Conservation (phyloP, 495 filamentous ascomycete species). For the Neurospora pannonica region DNA sequence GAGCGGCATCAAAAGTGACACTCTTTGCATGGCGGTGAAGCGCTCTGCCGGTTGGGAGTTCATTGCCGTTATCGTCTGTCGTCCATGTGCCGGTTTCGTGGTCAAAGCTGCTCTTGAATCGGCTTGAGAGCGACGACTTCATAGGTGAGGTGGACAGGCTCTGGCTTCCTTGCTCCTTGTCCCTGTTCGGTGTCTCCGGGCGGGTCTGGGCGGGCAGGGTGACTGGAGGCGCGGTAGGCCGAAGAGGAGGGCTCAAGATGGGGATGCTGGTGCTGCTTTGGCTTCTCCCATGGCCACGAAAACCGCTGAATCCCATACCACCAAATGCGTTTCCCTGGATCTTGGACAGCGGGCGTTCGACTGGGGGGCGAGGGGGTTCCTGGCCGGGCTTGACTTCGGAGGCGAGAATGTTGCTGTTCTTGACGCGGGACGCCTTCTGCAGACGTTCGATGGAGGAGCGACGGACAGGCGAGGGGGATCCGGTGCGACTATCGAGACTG, state of each 20-base stretch:
- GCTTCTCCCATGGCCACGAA: slow-evolving; percentile 37
- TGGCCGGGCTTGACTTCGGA: slow-evolving; percentile 84
- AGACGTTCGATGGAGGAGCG: slow-evolving; percentile 87
- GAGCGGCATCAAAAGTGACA: slow-evolving; percentile 90
- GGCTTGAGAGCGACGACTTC: slow-evolving; percentile 75
- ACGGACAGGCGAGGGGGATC: slow-evolving; percentile 56
- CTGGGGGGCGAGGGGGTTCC: slow-evolving; percentile 66
- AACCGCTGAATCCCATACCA: slow-evolving; percentile 35
- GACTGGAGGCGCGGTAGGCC: slow-evolving; percentile 19
- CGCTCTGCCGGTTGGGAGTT: slow-evolving; percentile 47
- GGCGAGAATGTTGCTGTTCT: slow-evolving; percentile 92
- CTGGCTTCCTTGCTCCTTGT: slow-evolving; percentile 28
- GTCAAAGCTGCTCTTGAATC: slow-evolving; percentile 66
- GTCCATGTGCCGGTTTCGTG: slow-evolving; percentile 62
- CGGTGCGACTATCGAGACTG: slow-evolving; percentile 46
- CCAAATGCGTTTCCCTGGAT: slow-evolving; percentile 55
- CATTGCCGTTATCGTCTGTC: slow-evolving; percentile 47
- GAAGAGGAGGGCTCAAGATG: slow-evolving; percentile 29
- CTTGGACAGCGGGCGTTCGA: slow-evolving; percentile 70
- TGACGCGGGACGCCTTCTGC: slow-evolving; percentile 86
- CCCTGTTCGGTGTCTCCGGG: slow-evolving; percentile 58
- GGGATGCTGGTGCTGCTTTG: slow-evolving; percentile 42
- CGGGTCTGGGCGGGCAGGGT: slow-evolving; percentile 10
- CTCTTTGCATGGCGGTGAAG: slow-evolving; percentile 83
- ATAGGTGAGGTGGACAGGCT: slow-evolving; percentile 49